phyloP scores from a whole-genome alignment of 495 filamentous ascomycete genomes.

The Lophium mytilinum region DNA sequence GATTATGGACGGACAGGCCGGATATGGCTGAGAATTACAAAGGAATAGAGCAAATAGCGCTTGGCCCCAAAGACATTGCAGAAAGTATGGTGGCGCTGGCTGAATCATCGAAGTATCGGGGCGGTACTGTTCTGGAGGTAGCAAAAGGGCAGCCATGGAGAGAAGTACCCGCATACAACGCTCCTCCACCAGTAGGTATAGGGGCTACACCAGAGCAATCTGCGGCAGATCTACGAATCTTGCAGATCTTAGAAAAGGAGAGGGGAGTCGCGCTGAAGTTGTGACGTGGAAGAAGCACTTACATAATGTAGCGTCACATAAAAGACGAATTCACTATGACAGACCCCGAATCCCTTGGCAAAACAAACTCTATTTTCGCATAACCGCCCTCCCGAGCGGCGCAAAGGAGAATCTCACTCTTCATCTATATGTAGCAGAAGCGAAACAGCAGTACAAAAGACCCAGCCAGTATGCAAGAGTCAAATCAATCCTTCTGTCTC shows the following conservation, averaged over 20 bases:
- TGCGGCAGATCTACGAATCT: not conserved
- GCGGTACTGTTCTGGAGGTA: not conserved
- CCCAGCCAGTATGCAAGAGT: no score
- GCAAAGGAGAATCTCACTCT: no score
- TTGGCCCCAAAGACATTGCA: not conserved
- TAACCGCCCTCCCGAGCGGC: no score
- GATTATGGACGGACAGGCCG: constrained; percentile 15
- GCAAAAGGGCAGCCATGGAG: not conserved
- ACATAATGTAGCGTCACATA: no score
- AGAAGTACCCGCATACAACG: not conserved
- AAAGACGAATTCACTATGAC: no score
- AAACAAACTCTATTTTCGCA: no score
- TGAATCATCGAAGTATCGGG: not conserved
- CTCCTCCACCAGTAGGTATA: not conserved
- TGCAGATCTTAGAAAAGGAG: not conserved
- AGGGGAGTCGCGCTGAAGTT: not conserved
- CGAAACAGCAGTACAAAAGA: no score
- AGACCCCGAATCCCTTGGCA: no score
- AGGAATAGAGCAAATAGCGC: not conserved
- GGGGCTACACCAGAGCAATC: not conserved
- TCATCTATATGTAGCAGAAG: no score
- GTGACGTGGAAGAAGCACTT: not conserved
- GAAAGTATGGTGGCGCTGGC: not conserved
- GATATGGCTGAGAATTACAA: constrained; percentile 1
- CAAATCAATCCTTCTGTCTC: no score